Evolutionary conservation across 202 grass and related monocot genomes (phyloP).

Genomic region (Bolboschoenoplectus hybrid): DNA sequence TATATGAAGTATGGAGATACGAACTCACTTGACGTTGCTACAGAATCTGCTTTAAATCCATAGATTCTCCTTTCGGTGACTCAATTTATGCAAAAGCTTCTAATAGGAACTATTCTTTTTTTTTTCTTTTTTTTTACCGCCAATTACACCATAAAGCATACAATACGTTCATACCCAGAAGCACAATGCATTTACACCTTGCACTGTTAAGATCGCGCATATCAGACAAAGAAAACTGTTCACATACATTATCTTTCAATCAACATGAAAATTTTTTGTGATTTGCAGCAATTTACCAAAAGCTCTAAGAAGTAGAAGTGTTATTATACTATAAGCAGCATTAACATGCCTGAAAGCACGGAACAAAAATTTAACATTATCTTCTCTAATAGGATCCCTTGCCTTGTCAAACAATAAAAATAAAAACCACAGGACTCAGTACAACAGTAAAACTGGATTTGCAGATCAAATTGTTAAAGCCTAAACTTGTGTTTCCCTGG

Average conservation of each 20-base stretch:
- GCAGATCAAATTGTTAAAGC: not conserved
- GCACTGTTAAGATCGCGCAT: not conserved
- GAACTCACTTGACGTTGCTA: not conserved
- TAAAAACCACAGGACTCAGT: too few species aligned
- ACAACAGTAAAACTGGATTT: not conserved
- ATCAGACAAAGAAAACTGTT: not conserved
- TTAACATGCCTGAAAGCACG: not conserved
- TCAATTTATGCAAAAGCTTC: not conserved
- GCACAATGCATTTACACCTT: not conserved
- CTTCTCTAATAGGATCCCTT: not conserved
- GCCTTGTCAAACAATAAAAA: not conserved
- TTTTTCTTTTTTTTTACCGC: too few species aligned
- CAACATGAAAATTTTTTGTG: not conserved
- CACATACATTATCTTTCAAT: not conserved
- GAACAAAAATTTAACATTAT: not conserved
- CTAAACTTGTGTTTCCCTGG: not conserved
- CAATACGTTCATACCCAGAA: too few species aligned
- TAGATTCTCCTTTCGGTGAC: not conserved
- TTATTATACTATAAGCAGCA: not conserved
- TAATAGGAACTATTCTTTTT: not conserved
- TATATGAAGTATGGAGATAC: not conserved
- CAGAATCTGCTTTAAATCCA: not conserved
- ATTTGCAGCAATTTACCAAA: slow-evolving; percentile 1
- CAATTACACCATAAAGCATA: too few species aligned
- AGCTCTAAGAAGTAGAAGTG: not conserved